These are phyloP conservation scores for Chrysanthemum makinoi DNA, from an alignment of 129 eudicot genomes.

Conservation along the genomic window DNA sequence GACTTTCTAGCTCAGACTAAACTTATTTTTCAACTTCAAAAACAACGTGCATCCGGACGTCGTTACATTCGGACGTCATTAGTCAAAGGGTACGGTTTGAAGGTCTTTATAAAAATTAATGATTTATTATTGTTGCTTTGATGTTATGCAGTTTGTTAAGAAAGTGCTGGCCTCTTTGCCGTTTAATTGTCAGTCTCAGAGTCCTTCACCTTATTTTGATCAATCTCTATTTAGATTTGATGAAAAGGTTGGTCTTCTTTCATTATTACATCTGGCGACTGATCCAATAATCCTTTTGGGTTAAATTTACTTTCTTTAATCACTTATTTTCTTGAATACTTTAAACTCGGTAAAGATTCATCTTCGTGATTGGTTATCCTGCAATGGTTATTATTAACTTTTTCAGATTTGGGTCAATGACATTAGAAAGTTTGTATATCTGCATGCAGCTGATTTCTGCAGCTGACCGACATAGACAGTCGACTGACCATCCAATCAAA, in stretches of 20 bases:
- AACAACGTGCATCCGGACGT: conserved; percentile 2
- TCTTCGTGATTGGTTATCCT: too few species aligned
- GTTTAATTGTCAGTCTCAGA: conserved; percentile 85
- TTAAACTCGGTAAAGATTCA: not conserved
- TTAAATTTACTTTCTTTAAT: not conserved
- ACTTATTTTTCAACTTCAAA: not conserved
- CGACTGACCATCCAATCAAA: conserved; percentile 92
- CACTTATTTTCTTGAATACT: not conserved
- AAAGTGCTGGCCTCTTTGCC: conserved; percentile 86
- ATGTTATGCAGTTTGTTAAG: conserved; percentile 85
- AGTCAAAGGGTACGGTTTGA: conserved; percentile 8
- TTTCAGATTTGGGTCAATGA: too few species aligned
- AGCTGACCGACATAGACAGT: conserved; percentile 90
- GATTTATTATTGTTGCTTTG: conserved; percentile 3
- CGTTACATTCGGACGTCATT: not conserved
- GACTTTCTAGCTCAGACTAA: conserved; percentile 13
- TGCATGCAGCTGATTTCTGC: conserved; percentile 91
- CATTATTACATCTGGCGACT: not conserved
- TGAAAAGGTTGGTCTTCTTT: conserved; percentile 67
- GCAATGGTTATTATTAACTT: too few species aligned
- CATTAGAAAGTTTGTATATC: not conserved
- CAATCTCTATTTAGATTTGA: conserved; percentile 92
- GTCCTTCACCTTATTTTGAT: conserved; percentile 98
- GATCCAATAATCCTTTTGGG: not conserved
- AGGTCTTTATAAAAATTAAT: not conserved